Evolutionary conservation across 257 asterid genomes (phyloP), one percentile per base, ranked within the genome.

Genomic region (Catharanthus roseus): DNA sequence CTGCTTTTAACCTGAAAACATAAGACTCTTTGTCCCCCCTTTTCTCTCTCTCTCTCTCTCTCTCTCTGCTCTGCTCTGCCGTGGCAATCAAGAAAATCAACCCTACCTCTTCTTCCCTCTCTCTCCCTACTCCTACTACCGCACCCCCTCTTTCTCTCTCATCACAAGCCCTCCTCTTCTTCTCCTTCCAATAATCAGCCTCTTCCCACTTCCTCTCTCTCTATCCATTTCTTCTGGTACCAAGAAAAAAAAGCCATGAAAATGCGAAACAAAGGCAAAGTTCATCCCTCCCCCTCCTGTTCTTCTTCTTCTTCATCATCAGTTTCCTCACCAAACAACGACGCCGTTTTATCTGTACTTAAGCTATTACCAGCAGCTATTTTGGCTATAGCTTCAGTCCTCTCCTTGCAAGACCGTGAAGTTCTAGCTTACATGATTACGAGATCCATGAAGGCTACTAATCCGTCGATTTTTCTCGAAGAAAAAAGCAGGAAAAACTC

Each of bases 231-330:
- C 38, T 28, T 16, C 3, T 23, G n/a, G n/a, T n/a, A n/a, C n/a
- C n/a, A n/a, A n/a, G n/a, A n/a, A n/a, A 11, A 6, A 13, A 39
- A 36, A 66, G 41, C 72, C 41, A 81, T 77, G 85, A 85, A 82
- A 62, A 87, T 86, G 90, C 84, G 89, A 84, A 84, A 80, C 88
- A 86, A 86, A 79, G 95, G 92, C 77, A 90, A 84, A 83, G 87
- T 90, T 33, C 95, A 90, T 33, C 86, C 81, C 21, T 50, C 41
- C 7, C 7, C 41, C 3, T 38, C 41, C 3, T 38, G 5, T 1
- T 65, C 89, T 1, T 42, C 84, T 0, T 66, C 86, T 5, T 65
- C 84, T 0, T 55, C 79, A 1, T 23, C 79, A 6, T 19, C 78
- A n/a, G 6, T n/a, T 24, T 19, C 19, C 19, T 24, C 58, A 38